These are phyloP conservation scores for Nosema muscidifuracis DNA, from an alignment of 371 early-diverging fungal species.

Conservation along the genomic window DNA sequence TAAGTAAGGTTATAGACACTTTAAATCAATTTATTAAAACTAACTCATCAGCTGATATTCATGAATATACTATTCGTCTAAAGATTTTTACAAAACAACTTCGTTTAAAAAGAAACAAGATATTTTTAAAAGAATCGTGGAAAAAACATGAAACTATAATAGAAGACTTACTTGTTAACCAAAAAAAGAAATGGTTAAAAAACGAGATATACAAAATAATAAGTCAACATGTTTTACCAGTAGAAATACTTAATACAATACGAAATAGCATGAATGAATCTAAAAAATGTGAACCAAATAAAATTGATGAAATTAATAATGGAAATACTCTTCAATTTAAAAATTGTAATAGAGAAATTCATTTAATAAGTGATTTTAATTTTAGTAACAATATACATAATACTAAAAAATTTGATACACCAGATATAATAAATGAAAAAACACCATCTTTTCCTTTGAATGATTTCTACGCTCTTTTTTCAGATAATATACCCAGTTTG, in stretches of 20 bases:
- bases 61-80: constrained; percentile 5
- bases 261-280: background rate
- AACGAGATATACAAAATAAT: constrained; percentile 22
- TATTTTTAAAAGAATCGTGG: constrained; percentile 32
- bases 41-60: background rate
- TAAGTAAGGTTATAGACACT: constrained; percentile 23
- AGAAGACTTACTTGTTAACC: constrained; percentile 27
- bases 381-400: background rate
- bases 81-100: constrained; percentile 12
- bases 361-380: constrained; percentile 2
- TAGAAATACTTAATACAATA: constrained; percentile 20
- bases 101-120: constrained; percentile 1
- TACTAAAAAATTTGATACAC: background rate
- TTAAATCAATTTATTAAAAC: constrained; percentile 13
- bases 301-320: background rate
- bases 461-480: constrained; percentile 12
- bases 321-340: background rate
- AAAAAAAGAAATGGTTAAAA: constrained; percentile 24
- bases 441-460: background rate
- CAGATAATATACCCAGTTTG: background rate
- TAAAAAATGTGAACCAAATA: background rate
- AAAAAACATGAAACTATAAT: constrained; percentile 14
- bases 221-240: constrained; percentile 20
- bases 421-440: background rate
- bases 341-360: background rate